Base-by-base conservation (phyloP, 2,329 filamentous ascomycete genomes). In the Colletotrichum echinochloae region DNA sequence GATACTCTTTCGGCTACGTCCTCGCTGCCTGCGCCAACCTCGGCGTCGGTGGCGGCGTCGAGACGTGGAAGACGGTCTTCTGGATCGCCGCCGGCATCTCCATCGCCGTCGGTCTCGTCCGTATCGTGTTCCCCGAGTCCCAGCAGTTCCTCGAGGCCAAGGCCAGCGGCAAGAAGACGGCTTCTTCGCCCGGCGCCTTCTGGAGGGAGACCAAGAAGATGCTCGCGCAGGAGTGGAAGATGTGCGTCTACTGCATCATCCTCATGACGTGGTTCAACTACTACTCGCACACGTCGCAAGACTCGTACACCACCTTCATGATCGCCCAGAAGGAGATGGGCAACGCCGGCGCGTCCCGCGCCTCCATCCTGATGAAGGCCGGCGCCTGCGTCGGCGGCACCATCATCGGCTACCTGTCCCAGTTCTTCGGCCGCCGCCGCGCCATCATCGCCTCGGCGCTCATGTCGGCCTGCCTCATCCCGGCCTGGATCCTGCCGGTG, bases 251-350 rank as follows among this genome's bases (percentile, higher is more conserved):
- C 83, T 93, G 91, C 79, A 84, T 92, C 78, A 85, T 95, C 72
- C 84, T 95, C 62, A 94, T 95, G 92, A 92, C 90, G 0, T 92
- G 91, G 86, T 90, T 90, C 83, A 91, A 90, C 81, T 90, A 86
- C 79, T 94, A 93, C 82, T 92, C 90, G 60, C 93, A 95, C 83
- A 93, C 92, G 1, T 91, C 89, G 30, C 92, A 95, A 79, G 93
- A 95, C 81, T 91, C 88, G 59, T 95, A 94, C 82, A 94, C 92
- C 0, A 94, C 92, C 3, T 94, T 94, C 78, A 92, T 95, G 90
- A 84, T 91, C 48, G 86, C 86, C 5, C 87, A 93, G 75, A 94
- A 95, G 80, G 89, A 90, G 73, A 85, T 95, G 69, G 76, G 85
- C 65, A 91, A 93, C 75, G 77, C 83, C 1, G 85, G 85, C 0